These are phyloP conservation scores for Coprinellus micaceus DNA, from an alignment of 768 basidiomycete genomes.

Conservation along the genomic window DNA sequence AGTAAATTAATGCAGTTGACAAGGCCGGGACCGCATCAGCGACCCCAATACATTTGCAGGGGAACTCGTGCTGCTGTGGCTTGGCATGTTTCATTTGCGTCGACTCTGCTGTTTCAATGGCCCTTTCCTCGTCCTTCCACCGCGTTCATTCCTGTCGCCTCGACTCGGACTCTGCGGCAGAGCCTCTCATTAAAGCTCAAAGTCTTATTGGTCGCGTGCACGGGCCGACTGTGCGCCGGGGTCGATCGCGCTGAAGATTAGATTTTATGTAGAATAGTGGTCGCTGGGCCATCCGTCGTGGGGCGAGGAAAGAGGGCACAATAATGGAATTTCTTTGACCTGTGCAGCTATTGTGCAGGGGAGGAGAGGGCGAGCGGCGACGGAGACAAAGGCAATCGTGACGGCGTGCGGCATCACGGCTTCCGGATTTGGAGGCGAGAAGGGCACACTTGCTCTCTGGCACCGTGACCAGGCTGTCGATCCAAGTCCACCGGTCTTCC, in stretches of 20 bases:
- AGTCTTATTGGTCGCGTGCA: conserved; percentile 9
- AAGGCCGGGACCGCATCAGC: too few relatives aligned
- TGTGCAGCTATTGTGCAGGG: conserved; percentile 15
- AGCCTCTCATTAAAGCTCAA: conserved; percentile 2
- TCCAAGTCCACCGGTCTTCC: conserved; percentile 7
- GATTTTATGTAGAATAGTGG: neutral
- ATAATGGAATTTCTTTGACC: conserved; percentile 15
- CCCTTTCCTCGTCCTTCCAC: too few relatives aligned
- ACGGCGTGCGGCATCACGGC: conserved; percentile 13
- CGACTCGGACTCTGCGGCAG: too few relatives aligned
- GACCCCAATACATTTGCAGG: too few relatives aligned
- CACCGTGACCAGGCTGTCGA: conserved; percentile 23
- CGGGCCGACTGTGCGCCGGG: conserved; percentile 20
- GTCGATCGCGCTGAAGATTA: conserved; percentile 31
- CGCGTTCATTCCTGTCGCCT: too few relatives aligned
- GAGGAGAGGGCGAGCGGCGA: neutral
- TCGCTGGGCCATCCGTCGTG: neutral
- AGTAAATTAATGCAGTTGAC: too few relatives aligned
- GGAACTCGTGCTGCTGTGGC: too few relatives aligned
- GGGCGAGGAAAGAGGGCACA: too few relatives aligned
- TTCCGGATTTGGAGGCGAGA: conserved; percentile 24
- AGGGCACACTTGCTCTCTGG: conserved; percentile 29
- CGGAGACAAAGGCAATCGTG: conserved; percentile 1
- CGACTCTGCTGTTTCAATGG: too few relatives aligned
- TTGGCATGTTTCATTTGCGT: too few relatives aligned